Evolutionary conservation across 176 grass and related monocot species (phyloP).

Genomic region (Bromus sterilis): DNA sequence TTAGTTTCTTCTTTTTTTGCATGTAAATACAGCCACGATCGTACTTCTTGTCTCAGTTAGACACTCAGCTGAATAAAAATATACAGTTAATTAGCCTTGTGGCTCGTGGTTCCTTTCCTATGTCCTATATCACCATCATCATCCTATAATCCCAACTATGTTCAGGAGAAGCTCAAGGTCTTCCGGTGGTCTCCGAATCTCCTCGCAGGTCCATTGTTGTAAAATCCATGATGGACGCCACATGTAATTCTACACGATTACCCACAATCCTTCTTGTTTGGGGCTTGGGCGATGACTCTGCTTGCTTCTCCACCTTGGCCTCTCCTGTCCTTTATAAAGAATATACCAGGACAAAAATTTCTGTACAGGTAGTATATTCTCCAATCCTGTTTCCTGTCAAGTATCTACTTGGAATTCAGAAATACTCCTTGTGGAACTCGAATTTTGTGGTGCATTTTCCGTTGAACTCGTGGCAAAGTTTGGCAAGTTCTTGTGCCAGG

Average conservation of each 20-base stretch:
- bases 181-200: conserved; percentile 10
- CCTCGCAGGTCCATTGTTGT: background rate
- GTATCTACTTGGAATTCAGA: conserved; percentile 63
- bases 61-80: conserved; percentile 25
- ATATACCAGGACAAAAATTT: conserved; percentile 45
- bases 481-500: conserved; percentile 86
- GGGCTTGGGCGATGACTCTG: background rate
- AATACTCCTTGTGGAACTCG: conserved; percentile 97
- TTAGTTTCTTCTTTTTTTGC: conserved; percentile 11
- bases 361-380: conserved; percentile 28
- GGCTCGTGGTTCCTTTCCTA: conserved; percentile 17
- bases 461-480: conserved; percentile 88
- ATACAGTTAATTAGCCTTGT: conserved; percentile 40
- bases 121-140: conserved; percentile 29
- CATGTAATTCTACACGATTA: background rate
- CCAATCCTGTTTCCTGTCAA: background rate
- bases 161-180: conserved; percentile 8
- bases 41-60: conserved; percentile 18
- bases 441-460: conserved; percentile 77
- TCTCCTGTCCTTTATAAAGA: conserved; percentile 8
- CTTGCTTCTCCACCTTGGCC: background rate
- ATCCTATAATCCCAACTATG: conserved; percentile 19
- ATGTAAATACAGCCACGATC: conserved; percentile 14
- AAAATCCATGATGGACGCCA: background rate
- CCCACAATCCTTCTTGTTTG: conserved; percentile 1